These are phyloP conservation scores for Volvox reticuliferus DNA, from an alignment of 139 green algal species.

Conservation along the genomic window DNA sequence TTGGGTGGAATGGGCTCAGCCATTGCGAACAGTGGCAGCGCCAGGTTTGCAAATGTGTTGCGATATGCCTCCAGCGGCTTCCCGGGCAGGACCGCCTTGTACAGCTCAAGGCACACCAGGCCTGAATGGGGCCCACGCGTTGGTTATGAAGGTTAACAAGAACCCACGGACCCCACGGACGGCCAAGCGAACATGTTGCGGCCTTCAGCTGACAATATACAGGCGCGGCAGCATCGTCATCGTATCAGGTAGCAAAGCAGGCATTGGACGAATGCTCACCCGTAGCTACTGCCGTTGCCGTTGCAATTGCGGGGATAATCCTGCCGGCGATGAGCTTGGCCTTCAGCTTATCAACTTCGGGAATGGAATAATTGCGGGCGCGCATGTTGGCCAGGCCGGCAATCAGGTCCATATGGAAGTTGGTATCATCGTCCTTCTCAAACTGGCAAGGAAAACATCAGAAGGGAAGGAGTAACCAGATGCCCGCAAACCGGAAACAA, in stretches of 20 bases:
- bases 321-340: conserved; percentile 98
- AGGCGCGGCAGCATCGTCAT: too few species aligned
- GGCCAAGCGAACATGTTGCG: too few species aligned
- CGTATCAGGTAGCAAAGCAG: too few species aligned
- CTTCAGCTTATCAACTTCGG: conserved; percentile 83
- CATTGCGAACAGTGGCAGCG: conserved; percentile 98
- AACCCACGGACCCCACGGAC: too few species aligned
- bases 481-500: too few species aligned
- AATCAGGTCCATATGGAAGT: conserved; percentile 99
- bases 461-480: too few species aligned
- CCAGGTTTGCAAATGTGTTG: conserved; percentile 99
- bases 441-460: conserved; percentile 38
- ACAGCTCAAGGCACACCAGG: conserved; percentile 97
- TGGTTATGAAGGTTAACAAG: too few species aligned
- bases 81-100: conserved; percentile 87
- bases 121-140: neutral
- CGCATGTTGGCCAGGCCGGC: conserved; percentile 97
- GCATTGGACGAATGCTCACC: neutral
- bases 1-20: conserved; percentile 94
- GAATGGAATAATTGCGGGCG: conserved; percentile 94
- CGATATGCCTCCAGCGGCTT: conserved; percentile 90
- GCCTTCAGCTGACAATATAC: too few species aligned
- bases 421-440: conserved; percentile 96
- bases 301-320: conserved; percentile 99
- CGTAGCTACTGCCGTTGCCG: conserved; percentile 95